Conservation (phyloP, 192 early-diverging fungal genomes). For the Coemansia sp. region DNA sequence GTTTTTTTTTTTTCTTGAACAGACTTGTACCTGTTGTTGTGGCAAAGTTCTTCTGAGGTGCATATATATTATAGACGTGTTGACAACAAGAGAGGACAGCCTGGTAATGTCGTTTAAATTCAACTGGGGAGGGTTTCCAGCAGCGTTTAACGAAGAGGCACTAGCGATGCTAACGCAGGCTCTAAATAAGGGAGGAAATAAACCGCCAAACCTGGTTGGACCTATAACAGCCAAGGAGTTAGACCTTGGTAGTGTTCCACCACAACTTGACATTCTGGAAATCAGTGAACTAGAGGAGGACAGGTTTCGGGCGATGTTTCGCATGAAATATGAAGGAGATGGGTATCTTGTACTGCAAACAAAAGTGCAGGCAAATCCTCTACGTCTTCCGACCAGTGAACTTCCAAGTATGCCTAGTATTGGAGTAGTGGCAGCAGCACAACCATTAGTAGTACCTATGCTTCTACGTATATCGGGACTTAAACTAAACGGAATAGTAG, state of each 20-base stretch:
- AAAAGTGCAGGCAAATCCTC: constrained; percentile 75
- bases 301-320: constrained; percentile 94
- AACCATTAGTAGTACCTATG: constrained; percentile 96
- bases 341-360: constrained; percentile 89
- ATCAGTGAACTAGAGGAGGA: constrained; percentile 95
- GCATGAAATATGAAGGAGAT: constrained; percentile 90
- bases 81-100: neutral
- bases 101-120: constrained; percentile 86
- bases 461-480: constrained; percentile 85
- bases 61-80: neutral
- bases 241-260: constrained; percentile 92
- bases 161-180: constrained; percentile 82
- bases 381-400: constrained; percentile 55
- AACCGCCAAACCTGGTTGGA: constrained; percentile 89
- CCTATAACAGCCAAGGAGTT: constrained; percentile 90
- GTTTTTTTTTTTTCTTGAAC: neutral
- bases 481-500: constrained; percentile 85
- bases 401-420: constrained; percentile 63
- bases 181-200: constrained; percentile 87
- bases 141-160: constrained; percentile 85
- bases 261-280: constrained; percentile 96
- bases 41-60: neutral
- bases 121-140: constrained; percentile 91
- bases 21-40: neutral
- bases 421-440: constrained; percentile 82